Evolutionary conservation across 2,329 filamentous ascomycete genomes (phyloP), one percentile per base, ranked within the genome.

Genomic region (Botrytis fragariae): DNA sequence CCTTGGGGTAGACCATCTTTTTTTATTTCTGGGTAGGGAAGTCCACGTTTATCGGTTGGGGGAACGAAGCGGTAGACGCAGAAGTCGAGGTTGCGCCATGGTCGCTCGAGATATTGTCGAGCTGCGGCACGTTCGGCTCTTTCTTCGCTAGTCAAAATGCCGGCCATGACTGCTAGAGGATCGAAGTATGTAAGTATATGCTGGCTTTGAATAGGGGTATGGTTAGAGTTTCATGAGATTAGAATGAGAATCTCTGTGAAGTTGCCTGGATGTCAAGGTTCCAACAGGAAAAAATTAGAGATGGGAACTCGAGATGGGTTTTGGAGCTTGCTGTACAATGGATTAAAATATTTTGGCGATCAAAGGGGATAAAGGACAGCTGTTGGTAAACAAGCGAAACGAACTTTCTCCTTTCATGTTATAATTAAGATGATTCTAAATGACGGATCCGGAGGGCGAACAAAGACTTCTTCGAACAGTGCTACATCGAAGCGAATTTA

Each of bases 41-140:
- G 68, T 7, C 69, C 69, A 5, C 54, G 69, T 22, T 71, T 71
- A 44, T 71, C 69, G 18, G 32, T 29, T 8, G 69, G 69, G 42
- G 14, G 69, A 8, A 71, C 18, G 69, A 62, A 63, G 16, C 69
- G 69, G 44, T 71, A 71, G 29, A 71, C 42, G 25, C 62, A 18
- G 35, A 71, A 71, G 25, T 71, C 69, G 32, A 71, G 54, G 18
- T 71, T 60, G 12, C 69, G 69, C 39, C 22, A 71, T 16, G 54
- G 54, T 22, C 39, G 32, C 54, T 71, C 69, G 25, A 62, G 54
- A 32, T 22, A 29, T 14, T 42, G 42, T 51, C 32, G 29, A 1
- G 18, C 25, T 44, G 42, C n/a, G 12, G n/a, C 42, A 20, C 16
- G n/a, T 45, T 45, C 39, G 20, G 42, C 39, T 18, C 6, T 39